A percentile compares a stretch with the other conserved stretches of the same genome.
Conservation (phyloP, 1,284 basidiomycete species). For the Sparassis latifolia region DNA sequence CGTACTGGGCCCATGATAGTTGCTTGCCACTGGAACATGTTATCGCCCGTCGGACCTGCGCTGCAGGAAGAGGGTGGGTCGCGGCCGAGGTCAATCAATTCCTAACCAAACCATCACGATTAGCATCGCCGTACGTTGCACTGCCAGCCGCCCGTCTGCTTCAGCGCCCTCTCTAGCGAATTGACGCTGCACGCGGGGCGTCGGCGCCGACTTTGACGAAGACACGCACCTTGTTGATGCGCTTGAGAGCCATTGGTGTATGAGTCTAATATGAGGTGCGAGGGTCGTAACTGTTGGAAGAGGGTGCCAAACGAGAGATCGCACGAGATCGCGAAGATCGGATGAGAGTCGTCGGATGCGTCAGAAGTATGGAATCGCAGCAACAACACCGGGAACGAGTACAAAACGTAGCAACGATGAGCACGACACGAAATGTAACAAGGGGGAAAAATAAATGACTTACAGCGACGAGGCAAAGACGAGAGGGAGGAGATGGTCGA, state of each 20-base stretch:
- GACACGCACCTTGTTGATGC: constrained; percentile 90
- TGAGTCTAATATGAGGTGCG: constrained; percentile 22
- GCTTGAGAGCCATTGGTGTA: constrained; percentile 84
- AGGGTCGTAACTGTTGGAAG: constrained; percentile 14
- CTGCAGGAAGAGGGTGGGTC: constrained; percentile 98
- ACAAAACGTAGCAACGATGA: constrained; percentile 1
- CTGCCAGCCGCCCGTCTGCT: constrained; percentile 5
- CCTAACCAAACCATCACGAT: constrained; percentile 41
- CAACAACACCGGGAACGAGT: constrained; percentile 2
- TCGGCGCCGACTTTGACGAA: constrained; percentile 2
- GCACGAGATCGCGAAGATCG: constrained; percentile 23
- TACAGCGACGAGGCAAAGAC: constrained; percentile 13
- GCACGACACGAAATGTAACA: neutral
- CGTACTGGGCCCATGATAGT: constrained; percentile 96
- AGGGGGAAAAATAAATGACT: neutral
- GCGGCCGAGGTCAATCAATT: constrained; percentile 94
- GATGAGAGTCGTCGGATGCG: constrained; percentile 8
- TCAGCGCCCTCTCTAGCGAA: constrained; percentile 6
- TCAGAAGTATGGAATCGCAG: constrained; percentile 8
- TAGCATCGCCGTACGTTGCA: constrained; percentile 6
- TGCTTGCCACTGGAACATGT: constrained; percentile 98
- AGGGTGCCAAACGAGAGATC: constrained; percentile 11
- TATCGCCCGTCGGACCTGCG: constrained; percentile 91
- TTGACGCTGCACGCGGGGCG: constrained; percentile 10
- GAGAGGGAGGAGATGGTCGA: constrained; percentile 19